These are phyloP conservation scores for Jacaranda copaia DNA, from an alignment of 257 asterid genomes.

Conservation along the genomic window DNA sequence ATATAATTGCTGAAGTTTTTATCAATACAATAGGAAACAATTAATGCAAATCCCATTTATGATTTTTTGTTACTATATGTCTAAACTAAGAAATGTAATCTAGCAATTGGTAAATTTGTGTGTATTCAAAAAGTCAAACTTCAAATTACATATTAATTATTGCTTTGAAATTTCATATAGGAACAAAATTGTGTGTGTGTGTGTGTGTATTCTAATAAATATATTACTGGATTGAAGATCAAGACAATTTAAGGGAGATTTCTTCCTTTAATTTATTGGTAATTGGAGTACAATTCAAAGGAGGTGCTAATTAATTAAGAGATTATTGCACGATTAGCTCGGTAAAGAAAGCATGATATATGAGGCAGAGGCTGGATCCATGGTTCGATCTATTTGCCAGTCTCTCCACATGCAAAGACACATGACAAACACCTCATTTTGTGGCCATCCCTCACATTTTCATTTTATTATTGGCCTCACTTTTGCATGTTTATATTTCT, in stretches of 20 bases:
- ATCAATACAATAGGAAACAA: neutral
- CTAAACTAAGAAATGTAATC: conserved; percentile 19
- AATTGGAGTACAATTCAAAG: neutral
- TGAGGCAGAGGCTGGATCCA: neutral
- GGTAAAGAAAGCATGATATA: neutral
- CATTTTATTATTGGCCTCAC: conserved; percentile 12
- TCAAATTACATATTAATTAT: neutral
- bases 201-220: neutral
- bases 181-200: neutral
- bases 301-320: neutral
- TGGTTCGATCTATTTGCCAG: neutral
- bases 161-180: neutral
- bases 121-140: neutral
- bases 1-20: too few species aligned
- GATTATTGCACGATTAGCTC: neutral
- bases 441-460: conserved; percentile 20
- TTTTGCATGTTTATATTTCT: neutral
- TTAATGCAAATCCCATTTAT: conserved; percentile 14
- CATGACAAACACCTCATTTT: conserved; percentile 25
- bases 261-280: neutral
- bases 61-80: neutral
- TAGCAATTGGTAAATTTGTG: too few species aligned
- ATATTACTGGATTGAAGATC: neutral
- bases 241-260: neutral
- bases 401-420: conserved; percentile 33